Conservation (phyloP, 805 yeast species). For the Wickerhamomyces alni region DNA sequence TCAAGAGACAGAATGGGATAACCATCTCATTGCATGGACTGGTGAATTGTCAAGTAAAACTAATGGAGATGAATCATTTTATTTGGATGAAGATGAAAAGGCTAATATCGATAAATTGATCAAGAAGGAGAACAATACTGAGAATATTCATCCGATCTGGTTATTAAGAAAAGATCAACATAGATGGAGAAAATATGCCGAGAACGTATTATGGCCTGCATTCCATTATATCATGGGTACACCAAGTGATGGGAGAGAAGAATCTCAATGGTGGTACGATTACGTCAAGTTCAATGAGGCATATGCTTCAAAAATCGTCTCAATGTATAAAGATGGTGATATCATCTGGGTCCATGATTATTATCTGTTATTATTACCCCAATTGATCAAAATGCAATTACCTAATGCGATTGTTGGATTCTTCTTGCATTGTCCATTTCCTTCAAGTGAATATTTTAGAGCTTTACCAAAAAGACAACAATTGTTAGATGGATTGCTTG, state of each 20-base stretch:
- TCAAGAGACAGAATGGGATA: conserved; percentile 75
- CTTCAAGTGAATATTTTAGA: conserved; percentile 90
- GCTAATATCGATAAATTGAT: conserved; percentile 41
- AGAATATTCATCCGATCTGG: conserved; percentile 83
- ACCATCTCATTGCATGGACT: conserved; percentile 90
- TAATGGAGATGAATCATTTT: conserved; percentile 50
- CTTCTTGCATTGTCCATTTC: conserved; percentile 90
- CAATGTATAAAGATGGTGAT: conserved; percentile 83
- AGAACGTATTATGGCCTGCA: conserved; percentile 87
- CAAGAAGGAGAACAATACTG: conserved; percentile 37
- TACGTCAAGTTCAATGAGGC: conserved; percentile 89
- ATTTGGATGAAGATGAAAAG: conserved; percentile 52
- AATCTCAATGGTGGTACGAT: conserved; percentile 78
- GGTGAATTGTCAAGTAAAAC: conserved; percentile 57
- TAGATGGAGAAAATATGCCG: conserved; percentile 88
- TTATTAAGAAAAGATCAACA: conserved; percentile 69
- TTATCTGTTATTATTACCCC: conserved; percentile 81
- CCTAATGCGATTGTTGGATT: conserved; percentile 89
- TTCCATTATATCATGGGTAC: conserved; percentile 87
- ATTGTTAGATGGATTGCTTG: conserved; percentile 85
- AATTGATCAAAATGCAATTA: conserved; percentile 65
- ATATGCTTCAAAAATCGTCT: conserved; percentile 70
- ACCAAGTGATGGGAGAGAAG: conserved; percentile 61
- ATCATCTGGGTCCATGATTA: conserved; percentile 92
- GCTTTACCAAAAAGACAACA: conserved; percentile 79